Base-by-base conservation (phyloP, 169 alveolate genomes). In the Besnoitia besnoiti region DNA sequence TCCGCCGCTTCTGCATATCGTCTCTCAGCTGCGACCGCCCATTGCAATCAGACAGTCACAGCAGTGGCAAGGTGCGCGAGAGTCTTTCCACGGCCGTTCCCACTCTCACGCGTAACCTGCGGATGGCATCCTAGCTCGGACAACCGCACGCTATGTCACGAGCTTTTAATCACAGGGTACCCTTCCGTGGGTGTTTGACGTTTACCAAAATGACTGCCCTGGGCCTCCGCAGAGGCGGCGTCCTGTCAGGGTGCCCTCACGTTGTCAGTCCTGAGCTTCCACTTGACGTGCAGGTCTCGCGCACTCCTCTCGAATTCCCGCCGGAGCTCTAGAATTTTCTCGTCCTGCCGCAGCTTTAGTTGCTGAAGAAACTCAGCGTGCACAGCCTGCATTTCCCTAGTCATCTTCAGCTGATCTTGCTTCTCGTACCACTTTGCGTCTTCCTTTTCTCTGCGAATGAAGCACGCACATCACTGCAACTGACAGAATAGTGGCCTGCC, bases 241-340 rank as follows among this genome's bases (percentile, higher is more conserved):
- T 90, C 95, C 95, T 90, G 97, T 93, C n/a, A 95, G 91, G n/a
- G 94, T 93, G 39, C 93, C 92, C 98, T 95, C 95, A 93, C 96
- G 95, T 85, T 95, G 93, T 47, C 95, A 95, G 90, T 91, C 8
- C 75, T 73, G 42, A 51, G 90, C 37, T 85, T 47, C 76, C 49
- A 97, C 90, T 96, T 96, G 93, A 90, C 94, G 90, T 96, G 95
- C 30, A 97, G 94, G 84, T 97, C 98, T 91, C 94, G 95, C n/a
- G 97, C 97, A 61, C 94, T 93, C 93, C 97, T 90, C 94, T 97
- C 98, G 90, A 95, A 97, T 37, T 97, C 98, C 84, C 91, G 95
- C 47, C 96, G 91, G 33, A 96, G 90, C 59, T 93, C 95, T 49
- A 95, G 96, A 24, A 96, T 96, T 80, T 97, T 88, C 85, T 96